Base-by-base conservation (phyloP, 1,284 basidiomycete species). In the Trichosporon inkin region DNA sequence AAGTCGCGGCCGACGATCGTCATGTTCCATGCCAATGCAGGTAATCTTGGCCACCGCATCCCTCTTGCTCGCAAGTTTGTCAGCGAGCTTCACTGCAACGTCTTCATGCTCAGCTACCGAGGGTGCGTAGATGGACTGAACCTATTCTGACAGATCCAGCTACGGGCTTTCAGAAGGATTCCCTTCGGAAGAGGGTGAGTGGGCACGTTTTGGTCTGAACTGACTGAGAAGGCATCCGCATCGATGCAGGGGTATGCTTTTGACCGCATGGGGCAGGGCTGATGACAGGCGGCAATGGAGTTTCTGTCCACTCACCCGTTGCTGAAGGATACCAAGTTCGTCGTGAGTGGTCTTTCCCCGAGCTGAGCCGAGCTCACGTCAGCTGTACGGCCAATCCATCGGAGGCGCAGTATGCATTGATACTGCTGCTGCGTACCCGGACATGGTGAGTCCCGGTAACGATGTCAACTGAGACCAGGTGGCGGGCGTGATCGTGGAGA, bases 391-490 rank as follows among this genome's bases (percentile, higher is more conserved):
- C 0, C 95, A 98, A 76, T 93, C 90, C 7, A 91, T 99, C 32
- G 95, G 95, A 14, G 94, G 94, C n/a, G 94, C 94, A 0, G 93
- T 98, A 1, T 84, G 89, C 13, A 88, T 97, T 55, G 88, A 94
- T 74, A 85, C 96, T 5, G 90, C 90, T 0, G 87, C 86, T 58
- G 83, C 84, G 38, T 94, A 94, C 72, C 84, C 88, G 0, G 78
- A 82, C 28, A 84, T 85, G 68, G 89, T 88, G 60, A 53, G 73
- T 49, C 10, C 1, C 10, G 4, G 22, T 16, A 6, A 4, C 24
- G 4, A 37, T n/a, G 16, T 10, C 19, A 37, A 8, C 65, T 88
- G 86, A 85, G 90, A 56, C 66, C 47, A 76, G 73, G 61, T 76
- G 34, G 70, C 73, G 22, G 77, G 72, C 8, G 60, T 76, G n/a